A percentile compares a stretch with the other conserved stretches of the same genome.
Conservation (phyloP, 805 yeast genomes). For the Candida arabinofermentans region DNA sequence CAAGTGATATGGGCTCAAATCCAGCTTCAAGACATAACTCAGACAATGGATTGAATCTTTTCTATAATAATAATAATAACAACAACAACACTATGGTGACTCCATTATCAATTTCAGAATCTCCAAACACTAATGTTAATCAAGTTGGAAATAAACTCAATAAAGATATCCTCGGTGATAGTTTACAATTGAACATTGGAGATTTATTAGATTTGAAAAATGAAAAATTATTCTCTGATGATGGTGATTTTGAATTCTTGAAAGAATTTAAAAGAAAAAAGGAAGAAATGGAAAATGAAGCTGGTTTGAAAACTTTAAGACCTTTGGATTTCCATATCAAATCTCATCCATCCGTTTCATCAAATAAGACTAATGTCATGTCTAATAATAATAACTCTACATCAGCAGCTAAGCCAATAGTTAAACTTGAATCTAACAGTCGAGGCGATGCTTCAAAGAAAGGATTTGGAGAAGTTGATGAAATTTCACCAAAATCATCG, state of each 20-base stretch:
- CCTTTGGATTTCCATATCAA: conserved; percentile 18
- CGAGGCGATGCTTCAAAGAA: neutral
- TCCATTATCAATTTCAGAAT: conserved; percentile 22
- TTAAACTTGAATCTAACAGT: neutral
- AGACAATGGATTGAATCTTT: conserved; percentile 1
- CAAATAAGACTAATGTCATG: conserved; percentile 20
- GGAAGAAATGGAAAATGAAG: conserved; percentile 1
- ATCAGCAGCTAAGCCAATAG: neutral
- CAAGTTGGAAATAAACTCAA: neutral
- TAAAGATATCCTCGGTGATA: conserved; percentile 3
- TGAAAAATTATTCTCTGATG: conserved; percentile 20
- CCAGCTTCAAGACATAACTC: conserved; percentile 7
- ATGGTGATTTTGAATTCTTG: conserved; percentile 21
- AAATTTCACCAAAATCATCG: conserved; percentile 1
- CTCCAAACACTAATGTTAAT: conserved; percentile 11
- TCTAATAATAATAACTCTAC: conserved; percentile 4
- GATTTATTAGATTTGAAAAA: conserved; percentile 24
- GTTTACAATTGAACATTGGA: conserved; percentile 18
- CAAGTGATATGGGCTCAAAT: conserved; percentile 14
- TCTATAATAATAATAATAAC: conserved; percentile 1
- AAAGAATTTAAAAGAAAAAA: conserved; percentile 10
- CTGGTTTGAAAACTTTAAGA: conserved; percentile 1
- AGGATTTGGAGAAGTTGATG: neutral
- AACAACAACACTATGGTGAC: conserved; percentile 13
- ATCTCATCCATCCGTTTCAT: conserved; percentile 21